Conservation (phyloP, 352 stramenopile species). For the Phytophthora palmivora region DNA sequence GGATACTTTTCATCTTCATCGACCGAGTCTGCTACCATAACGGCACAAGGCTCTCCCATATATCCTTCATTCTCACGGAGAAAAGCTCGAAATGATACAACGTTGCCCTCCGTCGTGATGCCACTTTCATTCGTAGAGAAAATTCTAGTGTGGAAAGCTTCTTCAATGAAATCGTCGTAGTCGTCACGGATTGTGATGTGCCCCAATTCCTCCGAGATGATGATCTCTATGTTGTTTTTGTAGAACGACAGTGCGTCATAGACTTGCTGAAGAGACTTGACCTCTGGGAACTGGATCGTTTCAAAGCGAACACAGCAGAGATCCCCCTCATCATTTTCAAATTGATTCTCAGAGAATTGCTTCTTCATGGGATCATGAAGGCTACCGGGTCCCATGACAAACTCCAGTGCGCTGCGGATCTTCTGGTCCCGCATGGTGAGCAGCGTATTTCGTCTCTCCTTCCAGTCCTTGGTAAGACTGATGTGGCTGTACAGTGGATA, state of each 20-base stretch:
- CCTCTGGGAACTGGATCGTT: slow-evolving; percentile 39
- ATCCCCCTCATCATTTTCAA: slow-evolving; percentile 32
- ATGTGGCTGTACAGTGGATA: slow-evolving; percentile 39
- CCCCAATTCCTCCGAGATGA: slow-evolving; percentile 44
- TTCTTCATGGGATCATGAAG: slow-evolving; percentile 18
- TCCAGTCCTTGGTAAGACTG: slow-evolving; percentile 26
- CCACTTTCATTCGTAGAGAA: slow-evolving; percentile 28
- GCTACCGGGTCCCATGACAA: slow-evolving; percentile 20
- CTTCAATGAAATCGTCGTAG: slow-evolving; percentile 32
- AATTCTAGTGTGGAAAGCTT: slow-evolving; percentile 34
- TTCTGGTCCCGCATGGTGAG: slow-evolving; percentile 23
- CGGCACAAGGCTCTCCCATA: slow-evolving; percentile 17
- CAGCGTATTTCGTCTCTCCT: slow-evolving; percentile 24
- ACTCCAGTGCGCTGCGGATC: slow-evolving; percentile 30
- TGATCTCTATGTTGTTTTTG: slow-evolving; percentile 53
- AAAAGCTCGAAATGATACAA: slow-evolving; percentile 34
- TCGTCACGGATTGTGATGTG: slow-evolving; percentile 48
- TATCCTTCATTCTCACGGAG: slow-evolving; percentile 22
- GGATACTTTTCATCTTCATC: slow-evolving; percentile 40
- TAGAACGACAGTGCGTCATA: slow-evolving; percentile 47
- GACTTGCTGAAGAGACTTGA: slow-evolving; percentile 39
- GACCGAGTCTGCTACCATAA: slow-evolving; percentile 33
- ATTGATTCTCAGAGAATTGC: slow-evolving; percentile 33
- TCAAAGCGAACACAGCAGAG: slow-evolving; percentile 43
- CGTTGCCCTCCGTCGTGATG: slow-evolving; percentile 39